A percentile compares a stretch with the other conserved stretches of the same genome.
phyloP scores from a whole-genome alignment of 2,329 filamentous ascomycete genomes.

The Neospermospora avenae region DNA sequence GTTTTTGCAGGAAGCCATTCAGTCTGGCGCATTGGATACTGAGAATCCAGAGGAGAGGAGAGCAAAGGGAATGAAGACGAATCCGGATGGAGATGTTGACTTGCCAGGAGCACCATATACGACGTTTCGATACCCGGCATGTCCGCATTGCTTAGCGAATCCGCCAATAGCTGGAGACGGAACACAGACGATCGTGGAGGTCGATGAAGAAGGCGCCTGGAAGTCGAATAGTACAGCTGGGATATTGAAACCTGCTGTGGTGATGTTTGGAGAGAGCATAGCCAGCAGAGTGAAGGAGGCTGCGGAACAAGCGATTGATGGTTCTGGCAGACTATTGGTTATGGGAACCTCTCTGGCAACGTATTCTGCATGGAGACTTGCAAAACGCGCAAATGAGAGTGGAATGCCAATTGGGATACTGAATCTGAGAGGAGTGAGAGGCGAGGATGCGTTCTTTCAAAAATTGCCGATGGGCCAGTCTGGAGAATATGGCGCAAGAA shows the following conservation, averaged over 20 bases:
- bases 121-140: conserved; percentile 87
- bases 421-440: conserved; percentile 81
- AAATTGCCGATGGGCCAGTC: conserved; percentile 49
- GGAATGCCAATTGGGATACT: conserved; percentile 84
- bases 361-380: conserved; percentile 90
- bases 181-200: conserved; percentile 55
- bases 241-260: conserved; percentile 85
- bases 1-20: conserved; percentile 70
- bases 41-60: conserved; percentile 70
- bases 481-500: conserved; percentile 52
- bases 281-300: conserved; percentile 62
- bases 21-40: conserved; percentile 71
- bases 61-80: conserved; percentile 71
- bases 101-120: conserved; percentile 82
- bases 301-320: conserved; percentile 78
- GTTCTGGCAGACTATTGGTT: conserved; percentile 70
- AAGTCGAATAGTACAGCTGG: conserved; percentile 62
- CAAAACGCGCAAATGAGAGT: conserved; percentile 75
- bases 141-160: conserved; percentile 70
- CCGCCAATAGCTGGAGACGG: conserved; percentile 58
- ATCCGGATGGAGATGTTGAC: conserved; percentile 94
- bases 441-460: conserved; percentile 70
- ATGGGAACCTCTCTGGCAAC: conserved; percentile 90
- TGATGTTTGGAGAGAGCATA: conserved; percentile 96
- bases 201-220: conserved; percentile 82